phyloP scores from a whole-genome alignment of 805 yeast species.

The Lachancea cidri region DNA sequence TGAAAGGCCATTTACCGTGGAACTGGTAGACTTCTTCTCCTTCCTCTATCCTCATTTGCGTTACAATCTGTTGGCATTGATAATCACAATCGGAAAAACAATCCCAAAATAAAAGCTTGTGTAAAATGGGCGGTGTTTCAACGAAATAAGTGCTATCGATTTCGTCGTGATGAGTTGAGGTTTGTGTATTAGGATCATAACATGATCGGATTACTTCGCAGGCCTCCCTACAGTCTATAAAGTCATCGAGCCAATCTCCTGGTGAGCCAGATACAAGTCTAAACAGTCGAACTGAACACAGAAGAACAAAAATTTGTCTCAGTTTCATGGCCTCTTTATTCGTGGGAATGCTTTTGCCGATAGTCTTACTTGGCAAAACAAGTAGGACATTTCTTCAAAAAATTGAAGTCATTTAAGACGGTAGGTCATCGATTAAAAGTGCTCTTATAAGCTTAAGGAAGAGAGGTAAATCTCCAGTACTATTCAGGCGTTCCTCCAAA shows the following conservation, averaged over 20 bases:
- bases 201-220: slow-evolving; percentile 37
- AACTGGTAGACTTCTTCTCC: slow-evolving; percentile 69
- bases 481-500: slow-evolving; percentile 13
- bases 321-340: neutral
- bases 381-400: neutral
- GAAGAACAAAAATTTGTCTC: neutral
- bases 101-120: slow-evolving; percentile 60
- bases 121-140: slow-evolving; percentile 29
- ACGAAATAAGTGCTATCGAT: slow-evolving; percentile 19
- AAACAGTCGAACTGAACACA: neutral
- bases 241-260: slow-evolving; percentile 58
- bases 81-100: slow-evolving; percentile 85
- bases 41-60: slow-evolving; percentile 43
- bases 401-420: slow-evolving; percentile 3
- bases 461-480: slow-evolving; percentile 13
- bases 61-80: slow-evolving; percentile 78
- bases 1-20: slow-evolving; percentile 98
- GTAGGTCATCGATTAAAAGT: slow-evolving; percentile 7
- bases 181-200: slow-evolving; percentile 13
- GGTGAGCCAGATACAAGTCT: slow-evolving; percentile 39
- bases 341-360: too few species aligned
- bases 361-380: too few species aligned
- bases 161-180: slow-evolving; percentile 26
- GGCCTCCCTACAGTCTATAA: slow-evolving; percentile 48
- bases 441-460: slow-evolving; percentile 19